phyloP scores from a whole-genome alignment of 2,329 filamentous ascomycete species.

The Coniochaeta sp. region DNA sequence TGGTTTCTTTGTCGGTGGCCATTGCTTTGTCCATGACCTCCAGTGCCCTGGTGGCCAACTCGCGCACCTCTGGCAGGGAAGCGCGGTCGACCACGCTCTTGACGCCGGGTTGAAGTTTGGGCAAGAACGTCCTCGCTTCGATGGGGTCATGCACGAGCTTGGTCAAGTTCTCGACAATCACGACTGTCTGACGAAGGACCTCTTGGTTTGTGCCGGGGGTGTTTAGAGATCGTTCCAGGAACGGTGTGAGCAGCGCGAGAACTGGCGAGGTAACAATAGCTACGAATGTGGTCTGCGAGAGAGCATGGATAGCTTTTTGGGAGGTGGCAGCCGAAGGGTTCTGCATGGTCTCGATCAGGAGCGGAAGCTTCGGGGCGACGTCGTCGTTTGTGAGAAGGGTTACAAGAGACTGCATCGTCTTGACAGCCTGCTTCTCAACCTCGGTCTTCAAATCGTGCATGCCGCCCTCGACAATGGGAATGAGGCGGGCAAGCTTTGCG shows the following conservation, averaged over 20 bases:
- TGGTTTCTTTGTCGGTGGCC: conserved; percentile 54
- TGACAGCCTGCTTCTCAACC: conserved; percentile 79
- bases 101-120: conserved; percentile 89
- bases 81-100: conserved; percentile 82
- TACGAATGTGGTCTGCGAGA: conserved; percentile 98
- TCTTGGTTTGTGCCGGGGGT: conserved; percentile 87
- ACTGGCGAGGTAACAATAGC: conserved; percentile 93
- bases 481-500: conserved; percentile 74
- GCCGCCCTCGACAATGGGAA: conserved; percentile 82
- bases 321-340: conserved; percentile 81
- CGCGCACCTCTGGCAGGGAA: conserved; percentile 89
- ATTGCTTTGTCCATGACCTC: conserved; percentile 91
- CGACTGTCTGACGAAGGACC: conserved; percentile 88
- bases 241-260: conserved; percentile 85
- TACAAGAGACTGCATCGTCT: conserved; percentile 87
- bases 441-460: conserved; percentile 97
- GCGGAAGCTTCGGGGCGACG: conserved; percentile 82
- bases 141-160: conserved; percentile 94
- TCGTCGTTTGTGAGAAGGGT: conserved; percentile 94
- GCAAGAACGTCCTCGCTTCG: conserved; percentile 89
- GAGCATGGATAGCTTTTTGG: conserved; percentile 92
- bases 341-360: conserved; percentile 92
- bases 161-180: conserved; percentile 96
- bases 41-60: conserved; percentile 75
- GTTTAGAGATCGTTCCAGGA: conserved; percentile 90